Evolutionary conservation across 345 rosid species (phyloP).

Genomic region (Populus ilicifolia): DNA sequence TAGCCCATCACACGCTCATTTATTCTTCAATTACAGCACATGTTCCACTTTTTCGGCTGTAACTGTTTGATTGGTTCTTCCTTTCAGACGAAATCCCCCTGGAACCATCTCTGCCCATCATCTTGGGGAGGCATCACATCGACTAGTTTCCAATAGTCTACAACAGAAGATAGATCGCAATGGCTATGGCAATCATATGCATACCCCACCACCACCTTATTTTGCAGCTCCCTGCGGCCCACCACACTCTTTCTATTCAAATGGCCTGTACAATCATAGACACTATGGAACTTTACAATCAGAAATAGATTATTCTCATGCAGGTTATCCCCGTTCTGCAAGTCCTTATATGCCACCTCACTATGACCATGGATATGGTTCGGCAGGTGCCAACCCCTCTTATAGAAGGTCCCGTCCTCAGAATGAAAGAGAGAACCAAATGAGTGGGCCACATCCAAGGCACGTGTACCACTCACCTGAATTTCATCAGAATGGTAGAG

Average conservation of each 20-base stretch:
- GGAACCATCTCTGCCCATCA: conserved; percentile 53
- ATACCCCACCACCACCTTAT: conserved; percentile 27
- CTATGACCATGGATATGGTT: conserved; percentile 18
- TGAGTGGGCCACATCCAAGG: conserved; percentile 20
- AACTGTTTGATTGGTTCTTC: conserved; percentile 3
- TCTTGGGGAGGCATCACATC: conserved; percentile 72
- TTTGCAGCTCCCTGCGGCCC: conserved; percentile 27
- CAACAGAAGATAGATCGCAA: conserved; percentile 34
- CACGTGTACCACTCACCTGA: conserved; percentile 11
- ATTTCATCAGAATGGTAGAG: conserved; percentile 28
- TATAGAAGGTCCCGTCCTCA: conserved; percentile 15
- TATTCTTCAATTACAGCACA: background rate
- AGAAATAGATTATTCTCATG: conserved; percentile 20
- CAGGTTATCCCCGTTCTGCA: conserved; percentile 4
- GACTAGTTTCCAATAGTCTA: conserved; percentile 61
- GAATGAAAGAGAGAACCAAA: conserved; percentile 25
- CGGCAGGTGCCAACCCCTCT: conserved; percentile 10
- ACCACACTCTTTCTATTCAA: conserved; percentile 21
- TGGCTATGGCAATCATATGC: conserved; percentile 29
- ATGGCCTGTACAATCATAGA: conserved; percentile 21
- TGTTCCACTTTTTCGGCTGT: background rate
- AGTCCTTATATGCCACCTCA: conserved; percentile 12
- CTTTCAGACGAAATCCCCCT: conserved; percentile 59
- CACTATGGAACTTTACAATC: conserved; percentile 19
- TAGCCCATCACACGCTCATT: background rate